A percentile compares a stretch with the other conserved stretches of the same genome.
phyloP scores from a whole-genome alignment of 345 rosid species.

The Reutealis trisperma region DNA sequence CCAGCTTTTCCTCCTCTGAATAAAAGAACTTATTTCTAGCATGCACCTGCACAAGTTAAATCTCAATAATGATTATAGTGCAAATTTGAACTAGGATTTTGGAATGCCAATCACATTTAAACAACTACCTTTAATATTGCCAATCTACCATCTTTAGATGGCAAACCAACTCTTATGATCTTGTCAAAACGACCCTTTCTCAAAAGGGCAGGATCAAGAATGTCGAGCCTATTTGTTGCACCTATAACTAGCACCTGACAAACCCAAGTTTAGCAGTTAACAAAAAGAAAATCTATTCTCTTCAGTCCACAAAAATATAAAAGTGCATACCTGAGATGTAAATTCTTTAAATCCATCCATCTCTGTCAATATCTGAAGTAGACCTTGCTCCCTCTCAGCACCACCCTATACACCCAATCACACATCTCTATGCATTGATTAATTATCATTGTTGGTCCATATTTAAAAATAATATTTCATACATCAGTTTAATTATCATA shows the following conservation, averaged over 20 bases:
- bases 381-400: conserved; percentile 97
- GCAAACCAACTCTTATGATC: conserved; percentile 92
- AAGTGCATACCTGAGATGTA: conserved; percentile 71
- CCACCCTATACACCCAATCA: conserved; percentile 65
- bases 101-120: conserved; percentile 1
- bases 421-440: background rate
- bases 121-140: conserved; percentile 71
- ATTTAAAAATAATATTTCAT: background rate
- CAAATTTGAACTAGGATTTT: conserved; percentile 13
- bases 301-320: conserved; percentile 11
- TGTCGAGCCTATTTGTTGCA: conserved; percentile 95
- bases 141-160: conserved; percentile 88
- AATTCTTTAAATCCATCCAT: conserved; percentile 96
- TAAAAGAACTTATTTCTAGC: conserved; percentile 87
- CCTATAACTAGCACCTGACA: conserved; percentile 90
- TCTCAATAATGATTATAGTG: conserved; percentile 14
- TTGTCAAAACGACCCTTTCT: conserved; percentile 99
- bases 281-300: conserved; percentile 1
- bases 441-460: background rate
- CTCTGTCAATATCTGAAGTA: conserved; percentile 95
- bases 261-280: conserved; percentile 30
- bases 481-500: background rate
- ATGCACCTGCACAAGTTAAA: conserved; percentile 63
- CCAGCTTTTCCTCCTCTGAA: conserved; percentile 79
- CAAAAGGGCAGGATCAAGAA: conserved; percentile 91